Percentiles rank a stretch among this genome's conserved stretches.
Evolutionary conservation across 352 stramenopile genomes (phyloP).

Genomic region (Globisporangium uncinulatum): DNA sequence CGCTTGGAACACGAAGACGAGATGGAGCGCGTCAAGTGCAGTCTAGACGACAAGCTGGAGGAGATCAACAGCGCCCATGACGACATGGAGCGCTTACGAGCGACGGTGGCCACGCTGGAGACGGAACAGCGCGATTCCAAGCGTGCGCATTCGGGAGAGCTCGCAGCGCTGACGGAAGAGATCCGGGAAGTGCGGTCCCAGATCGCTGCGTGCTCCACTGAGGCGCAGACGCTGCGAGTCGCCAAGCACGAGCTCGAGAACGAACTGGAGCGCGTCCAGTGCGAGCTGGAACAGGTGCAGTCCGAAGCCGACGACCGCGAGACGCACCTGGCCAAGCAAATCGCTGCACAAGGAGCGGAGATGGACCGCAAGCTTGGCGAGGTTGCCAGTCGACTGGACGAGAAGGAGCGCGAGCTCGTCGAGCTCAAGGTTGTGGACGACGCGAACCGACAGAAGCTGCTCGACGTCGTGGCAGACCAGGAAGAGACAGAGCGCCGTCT

Average conservation of each 20-base stretch:
- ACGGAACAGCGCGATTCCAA: slow-evolving; percentile 27
- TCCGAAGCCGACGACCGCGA: slow-evolving; percentile 1
- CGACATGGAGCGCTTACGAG: slow-evolving; percentile 30
- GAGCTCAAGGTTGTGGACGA: slow-evolving; percentile 32
- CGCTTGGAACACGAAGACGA: slow-evolving; percentile 33
- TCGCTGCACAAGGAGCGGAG: slow-evolving; percentile 11
- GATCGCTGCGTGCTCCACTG: slow-evolving; percentile 26
- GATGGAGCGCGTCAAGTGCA: slow-evolving; percentile 1
- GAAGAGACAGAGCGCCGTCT: slow-evolving; percentile 38
- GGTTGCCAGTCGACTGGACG: slow-evolving; percentile 20
- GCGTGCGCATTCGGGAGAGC: slow-evolving; percentile 26
- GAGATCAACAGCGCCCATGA: slow-evolving; percentile 19
- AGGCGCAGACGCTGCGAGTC: slow-evolving; percentile 31
- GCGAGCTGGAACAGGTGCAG: slow-evolving; percentile 2
- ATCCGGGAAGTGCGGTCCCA: slow-evolving; percentile 36
- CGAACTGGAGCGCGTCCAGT: slow-evolving; percentile 23
- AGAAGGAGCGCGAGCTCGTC: slow-evolving; percentile 24
- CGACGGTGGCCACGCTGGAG: slow-evolving; percentile 31
- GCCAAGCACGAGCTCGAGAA: slow-evolving; percentile 29
- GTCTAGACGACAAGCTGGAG: no score
- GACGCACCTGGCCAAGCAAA: slow-evolving; percentile 22
- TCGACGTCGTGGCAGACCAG: slow-evolving; percentile 37
- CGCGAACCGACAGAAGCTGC: slow-evolving; percentile 25
- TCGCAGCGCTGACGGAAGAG: slow-evolving; percentile 31
- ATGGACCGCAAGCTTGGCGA: slow-evolving; percentile 24